Evolutionary conservation across 495 filamentous ascomycete species (phyloP), one percentile per base, ranked within the genome.

Genomic region (Daldinia loculata): DNA sequence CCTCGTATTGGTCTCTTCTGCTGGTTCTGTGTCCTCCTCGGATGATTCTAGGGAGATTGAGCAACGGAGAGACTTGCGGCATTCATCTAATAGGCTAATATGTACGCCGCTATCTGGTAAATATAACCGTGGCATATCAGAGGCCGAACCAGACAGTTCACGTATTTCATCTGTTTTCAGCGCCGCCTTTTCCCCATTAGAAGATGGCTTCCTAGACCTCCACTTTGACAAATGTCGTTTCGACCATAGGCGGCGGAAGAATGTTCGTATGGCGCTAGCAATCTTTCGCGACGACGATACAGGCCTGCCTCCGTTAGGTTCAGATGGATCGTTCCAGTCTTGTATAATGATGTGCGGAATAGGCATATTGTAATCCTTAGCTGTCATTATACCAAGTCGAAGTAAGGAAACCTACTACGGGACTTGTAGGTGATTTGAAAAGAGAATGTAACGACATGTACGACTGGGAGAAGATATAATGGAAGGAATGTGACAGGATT

Each of bases 231-330:
- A 26, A 15, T 12, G 57, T 0, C 48, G 29, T 32, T 15, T 60
- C 26, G 64, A 55, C 24, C 64, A 26, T 15, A 61, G 45, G 7
- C 36, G 24, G 39, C 45, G 27, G 27, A 60, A 45, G 36, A 67
- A 43, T 22, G 15, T 38, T 5, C n/a, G 45, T 45, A 55, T 52
- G 3, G 17, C 43, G 43, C 17, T 9, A 7, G 19, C n/a, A 22
- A 22, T 48, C 6, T 9, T 22, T 48, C 8, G 43, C 17, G 43
- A 22, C 19, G 43, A 22, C 2, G 43, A 48, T 1, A 48, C 32
- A 34, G 32, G 32, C 11, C 9, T 29, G 19, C 6, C 3, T 29
- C 7, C 17, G 12, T 26, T 9, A 14, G 24, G 22, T 19, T 4
- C 26, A 52, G 11, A 22, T 6, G 26, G 22, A 52, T 52, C 26